phyloP scores from a whole-genome alignment of 352 stramenopile genomes.

The Globisporangium takayamanum region DNA sequence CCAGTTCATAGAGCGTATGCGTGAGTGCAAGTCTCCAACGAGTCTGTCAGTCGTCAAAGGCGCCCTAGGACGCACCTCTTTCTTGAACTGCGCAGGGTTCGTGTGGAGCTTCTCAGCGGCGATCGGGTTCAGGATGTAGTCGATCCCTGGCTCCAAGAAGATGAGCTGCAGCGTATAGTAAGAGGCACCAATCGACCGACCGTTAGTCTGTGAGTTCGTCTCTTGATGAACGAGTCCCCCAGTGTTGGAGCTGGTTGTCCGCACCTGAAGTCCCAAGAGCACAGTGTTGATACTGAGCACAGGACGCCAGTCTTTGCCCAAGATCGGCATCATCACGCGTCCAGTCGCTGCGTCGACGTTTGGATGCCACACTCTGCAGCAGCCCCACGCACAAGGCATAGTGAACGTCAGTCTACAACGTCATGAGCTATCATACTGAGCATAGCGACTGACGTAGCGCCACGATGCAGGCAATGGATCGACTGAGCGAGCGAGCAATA shows the following conservation, averaged over 20 bases:
- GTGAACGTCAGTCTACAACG: conserved; percentile 3
- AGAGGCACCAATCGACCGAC: neutral
- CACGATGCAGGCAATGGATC: no score
- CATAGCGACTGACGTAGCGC: no score
- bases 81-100: conserved; percentile 40
- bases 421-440: no score
- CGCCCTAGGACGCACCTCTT: conserved; percentile 16
- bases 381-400: conserved; percentile 5
- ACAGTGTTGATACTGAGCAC: conserved; percentile 85
- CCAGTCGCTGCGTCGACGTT: conserved; percentile 73
- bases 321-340: conserved; percentile 83
- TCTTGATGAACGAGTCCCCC: neutral
- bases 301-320: conserved; percentile 78
- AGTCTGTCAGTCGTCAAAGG: neutral
- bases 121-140: conserved; percentile 52
- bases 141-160: conserved; percentile 67
- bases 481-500: no score
- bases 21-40: no score
- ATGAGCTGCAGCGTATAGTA: conserved; percentile 38
- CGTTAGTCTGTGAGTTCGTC: neutral
- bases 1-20: neutral
- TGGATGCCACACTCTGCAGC: conserved; percentile 72
- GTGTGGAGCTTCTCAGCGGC: conserved; percentile 52
- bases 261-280: conserved; percentile 73
- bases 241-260: neutral